Percentiles rank a stretch among this genome's conserved stretches.
phyloP scores from a whole-genome alignment of 2,329 filamentous ascomycete genomes.

The Daldinia sp. region DNA sequence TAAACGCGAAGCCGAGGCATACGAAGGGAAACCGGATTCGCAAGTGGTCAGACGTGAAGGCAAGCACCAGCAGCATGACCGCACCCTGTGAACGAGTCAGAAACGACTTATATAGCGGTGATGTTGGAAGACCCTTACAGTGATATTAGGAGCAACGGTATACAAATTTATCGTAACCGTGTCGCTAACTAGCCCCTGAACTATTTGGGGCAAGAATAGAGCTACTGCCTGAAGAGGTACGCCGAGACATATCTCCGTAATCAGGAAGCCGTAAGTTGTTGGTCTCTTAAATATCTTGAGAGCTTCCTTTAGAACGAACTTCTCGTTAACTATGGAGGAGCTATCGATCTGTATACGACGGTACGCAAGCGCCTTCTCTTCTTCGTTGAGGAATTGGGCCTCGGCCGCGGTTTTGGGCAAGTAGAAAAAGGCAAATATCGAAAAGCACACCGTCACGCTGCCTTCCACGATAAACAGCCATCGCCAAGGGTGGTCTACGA shows the following conservation, averaged over 20 bases:
- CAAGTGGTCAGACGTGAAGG: slow-evolving; percentile 75
- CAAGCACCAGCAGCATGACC: slow-evolving; percentile 77
- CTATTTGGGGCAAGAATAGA: slow-evolving; percentile 68
- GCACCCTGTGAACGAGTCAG: slow-evolving; percentile 63
- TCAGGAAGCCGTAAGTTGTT: slow-evolving; percentile 62
- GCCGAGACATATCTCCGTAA: slow-evolving; percentile 70
- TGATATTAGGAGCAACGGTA: slow-evolving; percentile 83
- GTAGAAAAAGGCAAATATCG: slow-evolving; percentile 75
- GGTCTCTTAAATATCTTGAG: slow-evolving; percentile 65
- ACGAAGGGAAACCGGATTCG: slow-evolving; percentile 81
- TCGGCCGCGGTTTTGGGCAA: slow-evolving; percentile 73
- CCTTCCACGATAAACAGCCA: slow-evolving; percentile 65
- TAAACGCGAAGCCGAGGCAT: slow-evolving; percentile 77
- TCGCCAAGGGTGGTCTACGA: slow-evolving; percentile 58
- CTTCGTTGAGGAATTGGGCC: slow-evolving; percentile 73
- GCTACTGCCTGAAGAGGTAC: slow-evolving; percentile 68
- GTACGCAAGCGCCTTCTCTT: slow-evolving; percentile 76
- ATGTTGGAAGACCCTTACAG: slow-evolving; percentile 47
- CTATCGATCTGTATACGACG: slow-evolving; percentile 82
- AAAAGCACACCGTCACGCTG: slow-evolving; percentile 68
- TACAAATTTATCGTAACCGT: slow-evolving; percentile 78
- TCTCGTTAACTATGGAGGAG: slow-evolving; percentile 69
- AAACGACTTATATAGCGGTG: not conserved
- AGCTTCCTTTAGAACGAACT: slow-evolving; percentile 64
- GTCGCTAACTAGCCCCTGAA: slow-evolving; percentile 61